A percentile compares a stretch with the other conserved stretches of the same genome.
Evolutionary conservation across 208 protist genomes (phyloP).

Genomic region (Leishmania tropica): DNA sequence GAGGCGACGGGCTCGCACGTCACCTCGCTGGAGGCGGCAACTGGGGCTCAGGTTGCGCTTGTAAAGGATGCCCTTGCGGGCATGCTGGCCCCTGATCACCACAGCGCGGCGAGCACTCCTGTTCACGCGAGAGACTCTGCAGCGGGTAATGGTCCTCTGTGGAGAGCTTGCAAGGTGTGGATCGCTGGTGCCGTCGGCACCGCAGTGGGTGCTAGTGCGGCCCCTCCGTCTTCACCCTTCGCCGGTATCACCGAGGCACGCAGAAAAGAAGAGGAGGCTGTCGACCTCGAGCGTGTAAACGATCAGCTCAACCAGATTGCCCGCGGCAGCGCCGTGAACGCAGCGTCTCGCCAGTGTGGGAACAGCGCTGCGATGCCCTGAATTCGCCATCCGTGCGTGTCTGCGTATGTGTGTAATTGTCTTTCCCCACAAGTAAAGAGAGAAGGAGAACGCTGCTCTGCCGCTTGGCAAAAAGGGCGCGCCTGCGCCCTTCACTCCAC

Average conservation of each 20-base stretch:
- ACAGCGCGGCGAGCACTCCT: background rate
- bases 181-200: background rate
- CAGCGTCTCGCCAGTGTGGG: background rate
- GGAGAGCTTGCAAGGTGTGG: slow-evolving; percentile 1
- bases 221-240: slow-evolving; percentile 1
- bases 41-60: background rate
- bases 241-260: slow-evolving; percentile 1
- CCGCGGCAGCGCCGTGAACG: background rate
- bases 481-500: background rate
- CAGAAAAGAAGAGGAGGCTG: background rate
- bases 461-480: background rate
- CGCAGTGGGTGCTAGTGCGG: background rate
- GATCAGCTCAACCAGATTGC: slow-evolving; percentile 27
- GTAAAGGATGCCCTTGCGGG: background rate
- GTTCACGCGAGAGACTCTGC: background rate
- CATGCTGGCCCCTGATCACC: background rate
- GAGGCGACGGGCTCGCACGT: background rate
- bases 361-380: background rate
- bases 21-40: slow-evolving; percentile 1
- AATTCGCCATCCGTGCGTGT: background rate
- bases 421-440: background rate
- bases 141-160: background rate
- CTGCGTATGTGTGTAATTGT: background rate
- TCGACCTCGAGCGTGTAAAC: slow-evolving; percentile 20
- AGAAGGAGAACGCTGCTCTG: background rate